phyloP scores from a whole-genome alignment of 768 basidiomycete genomes.

The Russula earlei region DNA sequence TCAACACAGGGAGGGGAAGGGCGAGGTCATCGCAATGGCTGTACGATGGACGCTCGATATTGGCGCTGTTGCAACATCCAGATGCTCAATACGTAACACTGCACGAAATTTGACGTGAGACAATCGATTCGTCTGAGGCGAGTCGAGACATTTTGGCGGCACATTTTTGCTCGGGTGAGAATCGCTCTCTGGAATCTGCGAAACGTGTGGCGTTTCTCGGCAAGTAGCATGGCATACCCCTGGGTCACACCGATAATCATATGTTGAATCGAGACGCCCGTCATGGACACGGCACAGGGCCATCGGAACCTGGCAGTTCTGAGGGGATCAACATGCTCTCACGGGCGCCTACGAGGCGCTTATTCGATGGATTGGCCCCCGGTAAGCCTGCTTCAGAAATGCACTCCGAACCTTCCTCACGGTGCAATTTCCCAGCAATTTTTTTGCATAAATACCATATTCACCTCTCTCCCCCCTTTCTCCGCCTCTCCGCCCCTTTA shows the following conservation, averaged over 20 bases:
- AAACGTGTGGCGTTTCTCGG: constrained; percentile 8
- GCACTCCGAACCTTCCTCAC: constrained; percentile 13
- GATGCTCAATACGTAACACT: constrained; percentile 14
- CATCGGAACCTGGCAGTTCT: constrained; percentile 1
- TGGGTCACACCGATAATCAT: constrained; percentile 1
- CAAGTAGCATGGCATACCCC: not conserved
- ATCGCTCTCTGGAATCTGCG: constrained; percentile 2
- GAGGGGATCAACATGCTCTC: not conserved
- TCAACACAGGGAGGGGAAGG: constrained; percentile 1
- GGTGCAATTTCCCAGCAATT: constrained; percentile 17
- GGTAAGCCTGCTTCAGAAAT: constrained; percentile 13
- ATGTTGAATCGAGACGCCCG: constrained; percentile 10
- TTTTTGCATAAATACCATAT: constrained; percentile 20
- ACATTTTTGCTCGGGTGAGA: constrained; percentile 8
- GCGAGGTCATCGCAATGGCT: not conserved
- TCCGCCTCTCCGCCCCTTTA: not conserved
- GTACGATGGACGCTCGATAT: not conserved
- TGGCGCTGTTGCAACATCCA: constrained; percentile 5
- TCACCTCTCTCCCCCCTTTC: constrained; percentile 1
- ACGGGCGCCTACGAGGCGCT: constrained; percentile 6
- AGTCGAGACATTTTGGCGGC: not conserved
- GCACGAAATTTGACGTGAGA: constrained; percentile 14
- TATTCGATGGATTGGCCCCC: constrained; percentile 11
- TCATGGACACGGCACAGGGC: not conserved
- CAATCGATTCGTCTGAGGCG: not conserved